Evolutionary conservation across 169 alveolate genomes (phyloP).

Genomic region (Cryptosporidium sp.): DNA sequence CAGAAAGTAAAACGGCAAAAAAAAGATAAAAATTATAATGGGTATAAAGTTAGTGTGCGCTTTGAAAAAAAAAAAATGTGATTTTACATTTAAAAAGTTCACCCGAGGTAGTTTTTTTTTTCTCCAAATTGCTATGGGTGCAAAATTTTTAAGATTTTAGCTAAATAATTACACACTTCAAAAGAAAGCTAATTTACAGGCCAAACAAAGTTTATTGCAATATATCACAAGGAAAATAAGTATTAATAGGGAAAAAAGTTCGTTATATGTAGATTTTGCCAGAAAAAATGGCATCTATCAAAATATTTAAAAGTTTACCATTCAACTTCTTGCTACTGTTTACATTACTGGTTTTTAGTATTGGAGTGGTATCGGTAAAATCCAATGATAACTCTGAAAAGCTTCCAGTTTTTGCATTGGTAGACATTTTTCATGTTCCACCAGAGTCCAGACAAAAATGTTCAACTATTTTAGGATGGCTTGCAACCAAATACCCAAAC

Average conservation of each 20-base stretch:
- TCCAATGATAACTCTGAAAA: constrained; percentile 24
- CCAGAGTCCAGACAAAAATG: constrained; percentile 76
- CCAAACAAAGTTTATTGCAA: background rate
- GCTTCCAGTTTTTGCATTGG: constrained; percentile 59
- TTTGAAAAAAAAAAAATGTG: background rate
- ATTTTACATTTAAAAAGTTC: background rate
- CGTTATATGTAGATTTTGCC: background rate
- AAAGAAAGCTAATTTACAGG: background rate
- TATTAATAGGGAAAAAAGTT: background rate
- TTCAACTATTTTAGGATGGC: constrained; percentile 67
- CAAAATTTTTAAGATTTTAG: background rate
- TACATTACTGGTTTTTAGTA: background rate
- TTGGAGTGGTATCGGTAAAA: constrained; percentile 34
- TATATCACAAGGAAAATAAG: background rate
- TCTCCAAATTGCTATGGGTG: constrained; percentile 6
- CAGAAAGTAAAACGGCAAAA: too few species aligned
- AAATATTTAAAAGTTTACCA: background rate
- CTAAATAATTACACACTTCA: constrained; percentile 18
- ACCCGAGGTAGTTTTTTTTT: constrained; percentile 16
- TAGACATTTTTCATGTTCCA: constrained; percentile 66
- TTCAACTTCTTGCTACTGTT: background rate
- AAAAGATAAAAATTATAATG: background rate
- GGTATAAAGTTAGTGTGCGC: background rate
- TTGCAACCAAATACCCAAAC: constrained; percentile 65
- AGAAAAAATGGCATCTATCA: constrained; percentile 28